Percentiles rank a stretch among this genome's conserved stretches.
Evolutionary conservation across 371 early-diverging fungal genomes (phyloP).

Genomic region (Actinomortierella wolfii): DNA sequence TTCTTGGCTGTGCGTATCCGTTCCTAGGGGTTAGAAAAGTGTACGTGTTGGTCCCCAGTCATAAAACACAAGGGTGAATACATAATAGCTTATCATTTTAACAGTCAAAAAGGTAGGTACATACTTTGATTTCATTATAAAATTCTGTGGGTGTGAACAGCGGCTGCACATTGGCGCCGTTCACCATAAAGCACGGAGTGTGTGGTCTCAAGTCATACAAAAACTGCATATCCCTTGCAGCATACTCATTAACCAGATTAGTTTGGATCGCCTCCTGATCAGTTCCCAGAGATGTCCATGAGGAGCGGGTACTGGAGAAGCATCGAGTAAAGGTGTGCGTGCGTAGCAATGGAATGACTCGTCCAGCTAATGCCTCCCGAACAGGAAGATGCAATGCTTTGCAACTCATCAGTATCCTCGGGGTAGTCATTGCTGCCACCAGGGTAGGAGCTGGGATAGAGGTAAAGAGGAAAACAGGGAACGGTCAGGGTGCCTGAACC

Average conservation of each 20-base stretch:
- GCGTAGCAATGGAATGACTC: too few relatives aligned
- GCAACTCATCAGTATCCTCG: too few relatives aligned
- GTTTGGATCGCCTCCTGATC: too few relatives aligned
- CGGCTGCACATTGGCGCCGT: constrained; percentile 47
- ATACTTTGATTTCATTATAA: constrained; percentile 56
- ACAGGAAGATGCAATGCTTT: too few relatives aligned
- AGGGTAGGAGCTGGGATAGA: too few relatives aligned
- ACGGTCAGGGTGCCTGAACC: too few relatives aligned
- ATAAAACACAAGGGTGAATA: background rate
- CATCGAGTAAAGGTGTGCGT: too few relatives aligned
- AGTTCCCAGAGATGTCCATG: too few relatives aligned
- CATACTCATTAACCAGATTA: constrained; percentile 2
- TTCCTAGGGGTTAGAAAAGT: constrained; percentile 37
- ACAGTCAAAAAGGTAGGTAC: background rate
- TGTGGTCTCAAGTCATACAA: constrained; percentile 31
- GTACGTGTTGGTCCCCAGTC: background rate
- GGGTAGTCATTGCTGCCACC: too few relatives aligned
- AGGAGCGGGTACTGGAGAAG: too few relatives aligned
- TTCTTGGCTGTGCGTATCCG: constrained; percentile 69
- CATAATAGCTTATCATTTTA: background rate
- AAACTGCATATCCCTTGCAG: constrained; percentile 15
- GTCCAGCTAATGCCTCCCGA: too few relatives aligned
- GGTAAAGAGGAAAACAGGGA: too few relatives aligned
- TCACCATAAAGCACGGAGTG: constrained; percentile 44
- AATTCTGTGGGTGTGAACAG: constrained; percentile 53